phyloP scores from a whole-genome alignment of 495 filamentous ascomycete species.

The Penicillium argentinense region DNA sequence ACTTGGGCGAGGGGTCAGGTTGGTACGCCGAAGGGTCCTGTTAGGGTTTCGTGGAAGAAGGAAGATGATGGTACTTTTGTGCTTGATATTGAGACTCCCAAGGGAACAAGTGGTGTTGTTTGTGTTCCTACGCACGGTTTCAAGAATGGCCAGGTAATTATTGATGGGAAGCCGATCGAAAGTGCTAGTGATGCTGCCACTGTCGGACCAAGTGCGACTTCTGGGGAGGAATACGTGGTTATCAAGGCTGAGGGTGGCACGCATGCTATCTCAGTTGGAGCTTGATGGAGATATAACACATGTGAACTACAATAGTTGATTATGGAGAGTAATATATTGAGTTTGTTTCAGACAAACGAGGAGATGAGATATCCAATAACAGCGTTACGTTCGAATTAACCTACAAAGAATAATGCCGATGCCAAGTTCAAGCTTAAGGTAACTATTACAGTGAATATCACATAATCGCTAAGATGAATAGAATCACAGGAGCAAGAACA shows the following conservation, averaged over 20 bases:
- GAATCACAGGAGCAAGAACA: not conserved
- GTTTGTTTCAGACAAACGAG: no score
- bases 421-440: no score
- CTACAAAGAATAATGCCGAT: no score
- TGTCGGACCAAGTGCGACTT: not conserved
- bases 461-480: constrained; percentile 16
- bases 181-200: not conserved
- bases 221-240: not conserved
- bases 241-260: constrained; percentile 1
- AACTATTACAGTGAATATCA: constrained; percentile 9
- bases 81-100: constrained; percentile 4
- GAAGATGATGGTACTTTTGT: constrained; percentile 3
- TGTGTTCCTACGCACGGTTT: constrained; percentile 2
- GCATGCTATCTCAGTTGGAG: constrained; percentile 1
- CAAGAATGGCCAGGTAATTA: not conserved
- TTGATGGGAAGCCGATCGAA: constrained; percentile 2
- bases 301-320: no score
- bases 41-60: constrained; percentile 36
- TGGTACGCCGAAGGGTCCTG: constrained; percentile 34
- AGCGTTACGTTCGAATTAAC: no score
- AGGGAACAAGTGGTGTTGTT: constrained; percentile 6
- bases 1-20: constrained; percentile 42
- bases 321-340: no score
- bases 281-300: not conserved
- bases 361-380: no score